phyloP scores from a whole-genome alignment of 169 alveolate genomes.

The Eimeria nieschulzi region DNA sequence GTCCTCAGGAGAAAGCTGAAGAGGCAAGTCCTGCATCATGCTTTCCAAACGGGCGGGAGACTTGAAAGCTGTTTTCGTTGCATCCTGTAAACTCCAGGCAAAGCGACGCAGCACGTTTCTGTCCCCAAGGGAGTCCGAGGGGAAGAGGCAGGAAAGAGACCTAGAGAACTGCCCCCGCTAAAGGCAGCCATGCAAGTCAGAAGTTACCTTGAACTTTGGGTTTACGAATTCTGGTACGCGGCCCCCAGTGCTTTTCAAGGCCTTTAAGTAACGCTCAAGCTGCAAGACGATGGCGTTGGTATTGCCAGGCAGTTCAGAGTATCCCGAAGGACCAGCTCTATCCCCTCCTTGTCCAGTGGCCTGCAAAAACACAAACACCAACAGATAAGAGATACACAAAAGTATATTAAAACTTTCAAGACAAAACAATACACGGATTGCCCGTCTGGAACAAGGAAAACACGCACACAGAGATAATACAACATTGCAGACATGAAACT shows the following conservation, averaged over 20 bases:
- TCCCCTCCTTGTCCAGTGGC: constrained; percentile 82
- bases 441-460: too few species aligned
- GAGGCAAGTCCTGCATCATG: constrained; percentile 92
- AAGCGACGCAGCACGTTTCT: background rate
- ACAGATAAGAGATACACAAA: background rate
- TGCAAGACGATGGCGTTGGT: constrained; percentile 88
- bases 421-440: background rate
- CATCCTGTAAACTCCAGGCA: constrained; percentile 79
- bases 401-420: background rate
- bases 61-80: constrained; percentile 89
- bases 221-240: constrained; percentile 94
- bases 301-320: constrained; percentile 91
- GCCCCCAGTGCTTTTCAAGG: constrained; percentile 90
- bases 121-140: background rate
- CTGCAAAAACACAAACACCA: constrained; percentile 56
- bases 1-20: constrained; percentile 38
- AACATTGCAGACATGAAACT: too few species aligned
- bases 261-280: constrained; percentile 82
- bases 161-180: background rate
- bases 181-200: background rate
- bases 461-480: too few species aligned
- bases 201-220: constrained; percentile 90
- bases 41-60: constrained; percentile 95
- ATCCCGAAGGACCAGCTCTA: constrained; percentile 80
- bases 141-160: background rate